Base-by-base conservation (phyloP, 2,329 filamentous ascomycete species). In the Anisogramma anomala region DNA sequence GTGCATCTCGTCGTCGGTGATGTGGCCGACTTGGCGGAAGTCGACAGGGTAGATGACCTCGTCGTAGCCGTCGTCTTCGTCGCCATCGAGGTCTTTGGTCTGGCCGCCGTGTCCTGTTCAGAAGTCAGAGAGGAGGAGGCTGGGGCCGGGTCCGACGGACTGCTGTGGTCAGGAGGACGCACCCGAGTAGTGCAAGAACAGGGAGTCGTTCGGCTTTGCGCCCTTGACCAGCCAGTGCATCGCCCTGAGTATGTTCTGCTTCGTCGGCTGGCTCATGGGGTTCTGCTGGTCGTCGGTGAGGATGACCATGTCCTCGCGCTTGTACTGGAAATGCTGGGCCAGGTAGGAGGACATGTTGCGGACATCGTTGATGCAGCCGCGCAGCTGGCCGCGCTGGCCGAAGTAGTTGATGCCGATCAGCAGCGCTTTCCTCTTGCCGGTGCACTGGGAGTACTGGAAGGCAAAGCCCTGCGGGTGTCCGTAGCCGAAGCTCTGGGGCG, bases 201-300 rank as follows among this genome's bases (percentile, higher is more conserved):
- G 72, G 4, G 89, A 94, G 58, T 96, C 89, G 57, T 95, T 94
- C 0, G 87, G 84, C 43, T 75, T 75, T 4, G 89, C 88, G 56
- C 94, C 88, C 64, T 94, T 94, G 43, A 95, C 86, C 15, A 96
- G 67, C 89, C 89, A 96, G 59, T 95, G 88, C 89, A 96, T 96
- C 22, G 89, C 89, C 39, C 89, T 77, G 27, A 96, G 63, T 42
- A 96, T 94, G 57, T 96, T 96, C 51, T 85, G 83, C 62, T 95
- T 95, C 4, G 87, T 94, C 7, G 89, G 89, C 64, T 94, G 86
- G 63, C 86, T 94, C 84, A 95, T 94, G 19, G 86, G 85, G 53
- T 94, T 94, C 59, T 94, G 86, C 65, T 95, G 88, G 58, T 96
- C 89, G 57, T 96, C 89, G 28, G 89, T 95, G 58, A 96, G 72